Base-by-base conservation (phyloP, 495 filamentous ascomycete genomes). In the Neurospora sp. region DNA sequence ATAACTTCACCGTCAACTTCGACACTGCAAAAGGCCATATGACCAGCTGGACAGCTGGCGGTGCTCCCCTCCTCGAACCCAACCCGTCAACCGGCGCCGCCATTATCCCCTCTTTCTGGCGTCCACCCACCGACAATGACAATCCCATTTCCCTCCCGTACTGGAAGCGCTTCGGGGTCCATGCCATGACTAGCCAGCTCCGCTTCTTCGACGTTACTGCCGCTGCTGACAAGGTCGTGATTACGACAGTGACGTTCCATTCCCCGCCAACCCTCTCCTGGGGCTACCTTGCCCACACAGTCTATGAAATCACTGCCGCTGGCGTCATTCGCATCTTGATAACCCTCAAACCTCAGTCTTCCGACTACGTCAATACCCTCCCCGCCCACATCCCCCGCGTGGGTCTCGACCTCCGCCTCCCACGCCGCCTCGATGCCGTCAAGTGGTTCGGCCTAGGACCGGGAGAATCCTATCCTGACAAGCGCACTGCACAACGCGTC, bases 391-490 rank as follows among this genome's bases (percentile, higher is more conserved):
- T 92, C 2, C 88, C 90, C 5, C 86, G 90, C 31, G 80, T 88
- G 16, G 90, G 90, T 1, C 76, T 90, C 1, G 75, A 78, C 10
- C 79, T 91, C 38, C 79, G 83, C 12, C 81, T 91, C 12, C 73
- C 79, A 40, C 78, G 71, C 35, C 70, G 35, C 7, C 46, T 88
- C 8, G 80, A 84, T 38, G 40, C 12, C 3, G 85, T 85, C 5
- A 77, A 76, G 1, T 91, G 89, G 89, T 85, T 87, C 76, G 90
- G 90, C 4, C 85, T 87, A 6, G 90, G 90, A 0, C 90, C 90
- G 0, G 89, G 87, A 10, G 89, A 91, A 79, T 85, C 85, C 9
- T 92, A 92, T 70, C 80, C 83, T 12, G 90, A 91, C 81, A 90
- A 88, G 80, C 87, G 87, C 73, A 77, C 82, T 0, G 85, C 89